phyloP scores from a whole-genome alignment of 768 basidiomycete species.

The Termitomyces sp. region DNA sequence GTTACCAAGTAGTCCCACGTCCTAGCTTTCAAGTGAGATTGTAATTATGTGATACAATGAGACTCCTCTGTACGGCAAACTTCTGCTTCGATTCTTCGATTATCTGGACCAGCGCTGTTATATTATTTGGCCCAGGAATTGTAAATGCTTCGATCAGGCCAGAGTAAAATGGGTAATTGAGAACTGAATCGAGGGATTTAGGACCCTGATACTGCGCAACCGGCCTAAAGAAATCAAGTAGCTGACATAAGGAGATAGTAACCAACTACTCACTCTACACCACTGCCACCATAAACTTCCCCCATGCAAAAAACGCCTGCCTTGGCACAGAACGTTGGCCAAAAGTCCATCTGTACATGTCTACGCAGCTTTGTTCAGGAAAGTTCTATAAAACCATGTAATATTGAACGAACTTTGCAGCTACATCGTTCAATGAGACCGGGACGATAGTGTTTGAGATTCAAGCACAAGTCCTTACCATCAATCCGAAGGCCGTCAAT shows the following conservation, averaged over 20 bases:
- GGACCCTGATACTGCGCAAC: conserved; percentile 58
- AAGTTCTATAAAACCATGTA: not conserved
- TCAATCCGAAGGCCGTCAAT: conserved; percentile 90
- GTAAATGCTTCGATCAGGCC: conserved; percentile 59
- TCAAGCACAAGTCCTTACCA: conserved; percentile 25
- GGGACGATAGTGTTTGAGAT: conserved; percentile 17
- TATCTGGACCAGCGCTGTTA: conserved; percentile 45
- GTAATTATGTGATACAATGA: not conserved
- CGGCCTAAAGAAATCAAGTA: conserved; percentile 27
- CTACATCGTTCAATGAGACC: conserved; percentile 26
- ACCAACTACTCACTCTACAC: conserved; percentile 37
- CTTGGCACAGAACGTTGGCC: conserved; percentile 66
- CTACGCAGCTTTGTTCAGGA: conserved; percentile 22
- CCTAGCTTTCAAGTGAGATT: conserved; percentile 18
- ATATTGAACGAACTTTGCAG: conserved; percentile 33
- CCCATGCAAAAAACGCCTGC: conserved; percentile 86
- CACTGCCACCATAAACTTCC: conserved; percentile 59
- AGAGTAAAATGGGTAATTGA: conserved; percentile 67
- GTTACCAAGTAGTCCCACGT: conserved; percentile 52
- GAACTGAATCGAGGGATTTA: conserved; percentile 56
- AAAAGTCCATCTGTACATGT: conserved; percentile 72
- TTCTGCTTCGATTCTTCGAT: conserved; percentile 47
- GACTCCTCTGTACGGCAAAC: conserved; percentile 34
- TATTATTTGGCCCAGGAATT: conserved; percentile 66
- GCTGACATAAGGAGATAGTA: not conserved